Evolutionary conservation across 371 early-diverging fungal species (phyloP).

Genomic region (Umbelopsis sp.): DNA sequence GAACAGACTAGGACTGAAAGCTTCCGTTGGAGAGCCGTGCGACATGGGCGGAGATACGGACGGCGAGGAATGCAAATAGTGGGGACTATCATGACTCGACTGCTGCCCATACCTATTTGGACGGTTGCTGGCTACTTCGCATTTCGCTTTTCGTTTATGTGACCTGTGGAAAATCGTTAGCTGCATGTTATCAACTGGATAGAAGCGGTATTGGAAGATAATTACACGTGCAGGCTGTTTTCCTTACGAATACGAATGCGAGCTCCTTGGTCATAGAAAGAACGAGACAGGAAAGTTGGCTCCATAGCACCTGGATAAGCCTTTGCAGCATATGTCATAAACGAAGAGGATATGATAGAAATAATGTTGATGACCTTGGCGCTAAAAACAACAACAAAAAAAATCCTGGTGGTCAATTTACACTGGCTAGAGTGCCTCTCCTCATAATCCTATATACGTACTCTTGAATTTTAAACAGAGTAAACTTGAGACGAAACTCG

Average conservation of each 20-base stretch:
- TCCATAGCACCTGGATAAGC: slow-evolving; percentile 88
- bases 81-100: neutral
- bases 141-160: slow-evolving; percentile 3
- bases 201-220: neutral
- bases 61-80: neutral
- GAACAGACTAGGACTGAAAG: neutral
- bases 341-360: slow-evolving; percentile 67
- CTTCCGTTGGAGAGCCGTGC: neutral
- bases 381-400: slow-evolving; percentile 22
- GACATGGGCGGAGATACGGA: neutral
- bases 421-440: neutral
- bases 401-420: neutral
- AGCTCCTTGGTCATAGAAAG: slow-evolving; percentile 91
- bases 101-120: neutral
- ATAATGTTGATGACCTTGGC: slow-evolving; percentile 70
- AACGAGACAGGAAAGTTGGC: slow-evolving; percentile 80
- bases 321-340: slow-evolving; percentile 83
- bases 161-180: neutral
- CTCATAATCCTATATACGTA: slow-evolving; percentile 27
- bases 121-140: neutral
- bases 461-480: slow-evolving; percentile 85
- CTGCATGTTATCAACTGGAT: neutral
- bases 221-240: slow-evolving; percentile 32
- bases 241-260: slow-evolving; percentile 85
- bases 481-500: slow-evolving; percentile 83